phyloP scores from a whole-genome alignment of 2,329 filamentous ascomycete species.

The Alternaria ventricosa region DNA sequence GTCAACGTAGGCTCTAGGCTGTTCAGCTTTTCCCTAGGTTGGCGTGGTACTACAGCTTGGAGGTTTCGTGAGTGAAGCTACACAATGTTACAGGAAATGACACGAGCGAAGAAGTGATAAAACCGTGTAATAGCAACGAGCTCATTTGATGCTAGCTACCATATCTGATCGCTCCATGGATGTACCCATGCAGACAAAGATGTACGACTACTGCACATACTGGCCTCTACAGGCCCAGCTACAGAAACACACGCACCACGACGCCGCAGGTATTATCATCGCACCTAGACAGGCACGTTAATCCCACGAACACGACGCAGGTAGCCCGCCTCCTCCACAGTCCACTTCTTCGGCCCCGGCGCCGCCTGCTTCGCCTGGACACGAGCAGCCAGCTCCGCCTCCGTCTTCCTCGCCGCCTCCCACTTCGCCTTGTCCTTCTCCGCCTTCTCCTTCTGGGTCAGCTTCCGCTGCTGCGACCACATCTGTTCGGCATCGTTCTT shows the following conservation, averaged over 20 bases:
- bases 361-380: neutral
- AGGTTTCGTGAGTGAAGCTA: neutral
- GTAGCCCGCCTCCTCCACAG: neutral
- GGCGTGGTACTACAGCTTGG: neutral
- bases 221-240: no score
- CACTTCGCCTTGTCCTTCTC: neutral
- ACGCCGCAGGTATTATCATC: neutral
- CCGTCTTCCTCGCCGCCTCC: neutral
- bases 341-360: conserved; percentile 1
- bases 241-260: neutral
- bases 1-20: no score
- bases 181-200: neutral
- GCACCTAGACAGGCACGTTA: neutral
- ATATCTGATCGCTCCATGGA: neutral
- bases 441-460: neutral
- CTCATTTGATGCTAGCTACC: neutral
- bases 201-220: neutral
- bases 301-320: neutral
- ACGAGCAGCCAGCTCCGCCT: neutral
- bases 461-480: neutral
- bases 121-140: neutral
- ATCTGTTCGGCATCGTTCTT: neutral
- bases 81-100: neutral
- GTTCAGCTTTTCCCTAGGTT: no score
- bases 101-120: neutral